Percentiles rank a stretch among this genome's conserved stretches.
Conservation (phyloP, 2,329 filamentous ascomycete species). For the Alternaria consortialis region DNA sequence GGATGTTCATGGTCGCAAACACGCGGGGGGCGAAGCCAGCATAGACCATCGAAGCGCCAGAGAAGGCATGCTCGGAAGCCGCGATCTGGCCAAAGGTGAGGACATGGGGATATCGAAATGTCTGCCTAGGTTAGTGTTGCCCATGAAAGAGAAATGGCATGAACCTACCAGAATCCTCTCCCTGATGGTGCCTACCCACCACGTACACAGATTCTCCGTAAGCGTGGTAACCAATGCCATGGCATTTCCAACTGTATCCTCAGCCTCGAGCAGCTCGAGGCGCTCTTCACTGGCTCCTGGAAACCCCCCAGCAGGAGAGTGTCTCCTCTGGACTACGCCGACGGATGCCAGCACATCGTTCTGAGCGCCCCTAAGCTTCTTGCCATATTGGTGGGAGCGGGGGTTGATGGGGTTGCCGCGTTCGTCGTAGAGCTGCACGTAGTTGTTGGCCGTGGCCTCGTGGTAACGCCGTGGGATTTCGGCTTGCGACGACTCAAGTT, state of each 20-base stretch:
- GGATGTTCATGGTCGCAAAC: constrained; percentile 31
- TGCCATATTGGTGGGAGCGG: constrained; percentile 50
- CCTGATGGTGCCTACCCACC: constrained; percentile 47
- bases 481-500: constrained; percentile 36
- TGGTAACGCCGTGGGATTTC: constrained; percentile 35
- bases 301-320: constrained; percentile 35
- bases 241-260: constrained; percentile 41
- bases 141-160: background rate
- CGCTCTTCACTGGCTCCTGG: constrained; percentile 40
- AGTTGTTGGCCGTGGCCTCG: constrained; percentile 35
- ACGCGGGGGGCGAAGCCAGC: constrained; percentile 38
- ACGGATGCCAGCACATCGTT: constrained; percentile 60
- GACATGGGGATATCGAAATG: constrained; percentile 37
- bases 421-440: constrained; percentile 55
- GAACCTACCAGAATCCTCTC: constrained; percentile 37
- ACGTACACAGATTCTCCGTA: constrained; percentile 42
- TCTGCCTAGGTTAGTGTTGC: constrained; percentile 21
- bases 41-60: constrained; percentile 37
- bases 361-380: constrained; percentile 55
- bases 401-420: constrained; percentile 57
- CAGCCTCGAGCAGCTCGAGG: constrained; percentile 41
- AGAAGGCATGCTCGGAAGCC: constrained; percentile 29
- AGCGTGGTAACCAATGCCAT: constrained; percentile 37
- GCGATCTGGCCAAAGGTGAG: constrained; percentile 40
- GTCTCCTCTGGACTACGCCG: constrained; percentile 56